phyloP scores from a whole-genome alignment of 306 rosid species.

The Erythrophleum fordii region DNA sequence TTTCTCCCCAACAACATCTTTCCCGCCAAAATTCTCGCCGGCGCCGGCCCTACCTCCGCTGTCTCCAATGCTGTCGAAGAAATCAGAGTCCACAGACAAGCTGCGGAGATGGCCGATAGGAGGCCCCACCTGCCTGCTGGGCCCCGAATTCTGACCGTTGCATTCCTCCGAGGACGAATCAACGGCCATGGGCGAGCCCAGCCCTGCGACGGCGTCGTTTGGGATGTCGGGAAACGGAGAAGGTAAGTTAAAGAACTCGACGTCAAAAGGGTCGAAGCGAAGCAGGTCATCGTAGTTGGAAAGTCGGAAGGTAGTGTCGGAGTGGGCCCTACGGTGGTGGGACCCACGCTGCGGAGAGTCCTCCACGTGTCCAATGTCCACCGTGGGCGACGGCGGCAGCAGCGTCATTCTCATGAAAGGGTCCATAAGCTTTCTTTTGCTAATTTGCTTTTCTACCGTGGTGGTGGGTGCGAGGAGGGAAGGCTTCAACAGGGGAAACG shows the following conservation, averaged over 20 bases:
- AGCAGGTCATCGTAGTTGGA: constrained; percentile 62
- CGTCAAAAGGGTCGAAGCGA: constrained; percentile 57
- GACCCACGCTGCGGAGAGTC: constrained; percentile 51
- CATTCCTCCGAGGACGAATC: background rate
- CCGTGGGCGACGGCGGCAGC: constrained; percentile 14
- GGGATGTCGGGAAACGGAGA: constrained; percentile 28
- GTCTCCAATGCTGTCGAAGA: constrained; percentile 48
- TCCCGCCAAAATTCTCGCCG: constrained; percentile 2
- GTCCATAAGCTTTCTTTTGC: constrained; percentile 17
- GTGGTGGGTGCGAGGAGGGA: background rate
- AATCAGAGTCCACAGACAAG: constrained; percentile 63
- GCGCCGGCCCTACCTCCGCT: constrained; percentile 17
- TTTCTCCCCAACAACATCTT: background rate
- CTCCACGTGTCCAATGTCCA: constrained; percentile 53
- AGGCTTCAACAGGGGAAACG: background rate
- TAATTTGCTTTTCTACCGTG: background rate
- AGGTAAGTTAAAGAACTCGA: constrained; percentile 48
- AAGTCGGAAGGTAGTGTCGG: constrained; percentile 53
- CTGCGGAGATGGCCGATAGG: constrained; percentile 45
- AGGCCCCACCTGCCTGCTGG: background rate
- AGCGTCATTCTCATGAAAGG: background rate
- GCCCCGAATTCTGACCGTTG: constrained; percentile 30
- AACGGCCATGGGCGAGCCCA: constrained; percentile 23
- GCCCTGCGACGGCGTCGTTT: background rate
- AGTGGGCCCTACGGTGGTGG: constrained; percentile 57